Conservation (phyloP, 345 rosid genomes). For the Salix arbutifolia region DNA sequence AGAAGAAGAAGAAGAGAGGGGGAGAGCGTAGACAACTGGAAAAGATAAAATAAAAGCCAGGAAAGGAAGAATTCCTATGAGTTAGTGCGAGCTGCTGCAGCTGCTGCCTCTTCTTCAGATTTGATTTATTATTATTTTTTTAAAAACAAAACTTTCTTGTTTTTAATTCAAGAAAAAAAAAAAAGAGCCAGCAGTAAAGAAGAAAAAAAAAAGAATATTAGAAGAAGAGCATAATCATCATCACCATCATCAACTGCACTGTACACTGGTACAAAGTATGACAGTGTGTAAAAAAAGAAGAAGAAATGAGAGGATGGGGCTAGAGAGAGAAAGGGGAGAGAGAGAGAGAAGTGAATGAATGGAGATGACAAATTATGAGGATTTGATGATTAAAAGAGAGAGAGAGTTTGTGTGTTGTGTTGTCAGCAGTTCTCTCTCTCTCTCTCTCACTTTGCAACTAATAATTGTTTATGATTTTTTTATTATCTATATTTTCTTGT, state of each 20-base stretch:
- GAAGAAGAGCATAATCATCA: slow-evolving; percentile 36
- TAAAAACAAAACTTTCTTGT: not conserved
- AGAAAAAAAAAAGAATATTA: slow-evolving; percentile 11
- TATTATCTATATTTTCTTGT: slow-evolving; percentile 16
- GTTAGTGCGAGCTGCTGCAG: slow-evolving; percentile 31
- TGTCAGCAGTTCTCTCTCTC: slow-evolving; percentile 60
- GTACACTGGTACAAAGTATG: slow-evolving; percentile 24
- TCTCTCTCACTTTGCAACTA: slow-evolving; percentile 85
- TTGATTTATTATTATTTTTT: not conserved
- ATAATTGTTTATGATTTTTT: slow-evolving; percentile 58
- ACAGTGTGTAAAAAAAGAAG: slow-evolving; percentile 22
- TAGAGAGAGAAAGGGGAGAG: not conserved
- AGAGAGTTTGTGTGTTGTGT: slow-evolving; percentile 40
- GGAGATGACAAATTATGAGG: slow-evolving; percentile 68
- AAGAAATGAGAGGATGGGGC: slow-evolving; percentile 10
- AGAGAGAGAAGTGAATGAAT: slow-evolving; percentile 11
- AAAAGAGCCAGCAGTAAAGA: slow-evolving; percentile 26
- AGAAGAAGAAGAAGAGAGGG: not conserved
- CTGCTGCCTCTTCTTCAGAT: slow-evolving; percentile 13
- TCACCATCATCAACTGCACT: slow-evolving; percentile 28
- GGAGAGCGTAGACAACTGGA: slow-evolving; percentile 29
- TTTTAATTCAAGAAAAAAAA: not conserved
- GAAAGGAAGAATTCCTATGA: slow-evolving; percentile 37
- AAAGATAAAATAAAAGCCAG: slow-evolving; percentile 25
- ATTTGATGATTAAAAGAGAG: slow-evolving; percentile 52